Evolutionary conservation across 2,329 filamentous ascomycete species (phyloP).

Genomic region (Chaetomiaceae sp.): DNA sequence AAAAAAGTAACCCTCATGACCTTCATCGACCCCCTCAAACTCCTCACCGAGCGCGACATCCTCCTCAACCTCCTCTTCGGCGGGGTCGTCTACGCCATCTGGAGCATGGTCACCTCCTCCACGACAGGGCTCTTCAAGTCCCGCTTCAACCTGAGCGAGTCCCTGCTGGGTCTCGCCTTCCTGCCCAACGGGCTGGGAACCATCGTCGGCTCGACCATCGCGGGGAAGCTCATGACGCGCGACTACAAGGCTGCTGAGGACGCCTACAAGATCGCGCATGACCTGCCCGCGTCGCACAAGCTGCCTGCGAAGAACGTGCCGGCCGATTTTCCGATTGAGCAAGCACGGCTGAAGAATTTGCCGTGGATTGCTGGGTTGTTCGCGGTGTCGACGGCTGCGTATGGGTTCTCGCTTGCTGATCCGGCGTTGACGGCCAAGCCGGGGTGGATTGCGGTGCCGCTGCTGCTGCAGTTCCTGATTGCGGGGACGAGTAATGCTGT

Average conservation of each 20-base stretch:
- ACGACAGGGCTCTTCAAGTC: slow-evolving; percentile 2
- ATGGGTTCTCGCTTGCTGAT: slow-evolving; percentile 1
- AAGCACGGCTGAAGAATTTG: not conserved
- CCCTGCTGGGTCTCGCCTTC: not conserved
- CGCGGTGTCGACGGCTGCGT: not conserved
- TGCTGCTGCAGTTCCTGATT: slow-evolving; percentile 2
- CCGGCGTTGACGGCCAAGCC: not conserved
- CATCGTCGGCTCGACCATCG: not conserved
- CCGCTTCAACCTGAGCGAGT: not conserved
- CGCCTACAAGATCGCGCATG: not conserved
- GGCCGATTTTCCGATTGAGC: slow-evolving; percentile 3
- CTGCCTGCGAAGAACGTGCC: not conserved
- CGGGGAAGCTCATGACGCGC: slow-evolving; percentile 5
- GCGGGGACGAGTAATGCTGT: slow-evolving; percentile 2
- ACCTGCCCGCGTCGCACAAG: not conserved
- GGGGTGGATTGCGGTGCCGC: not conserved
- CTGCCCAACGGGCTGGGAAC: slow-evolving; percentile 1
- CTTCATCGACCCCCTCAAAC: not conserved
- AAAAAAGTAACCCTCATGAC: slow-evolving; percentile 1
- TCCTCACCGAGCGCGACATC: not conserved
- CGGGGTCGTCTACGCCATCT: slow-evolving; percentile 1
- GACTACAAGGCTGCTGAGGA: slow-evolving; percentile 1
- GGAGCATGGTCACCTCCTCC: slow-evolving; percentile 2
- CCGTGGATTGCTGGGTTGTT: slow-evolving; percentile 1
- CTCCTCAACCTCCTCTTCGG: slow-evolving; percentile 2